Percentiles rank a stretch among this genome's conserved stretches.
Evolutionary conservation across 1,284 basidiomycete genomes (phyloP).

Genomic region (Flammula alnicola): DNA sequence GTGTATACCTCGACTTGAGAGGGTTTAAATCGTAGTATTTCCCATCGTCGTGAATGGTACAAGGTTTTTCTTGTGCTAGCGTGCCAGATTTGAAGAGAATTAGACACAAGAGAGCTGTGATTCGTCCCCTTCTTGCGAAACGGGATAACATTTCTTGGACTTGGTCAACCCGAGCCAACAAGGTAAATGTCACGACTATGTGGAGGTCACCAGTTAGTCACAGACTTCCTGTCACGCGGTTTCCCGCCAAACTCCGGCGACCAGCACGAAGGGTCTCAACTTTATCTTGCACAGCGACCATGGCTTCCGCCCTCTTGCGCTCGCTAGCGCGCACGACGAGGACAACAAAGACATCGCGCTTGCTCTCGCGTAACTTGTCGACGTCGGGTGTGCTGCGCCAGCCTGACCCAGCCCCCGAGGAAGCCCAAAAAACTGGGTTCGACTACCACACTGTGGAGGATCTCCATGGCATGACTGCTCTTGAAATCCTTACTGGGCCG

Average conservation of each 20-base stretch:
- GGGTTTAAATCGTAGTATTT: constrained; percentile 68
- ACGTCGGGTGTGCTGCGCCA: constrained; percentile 33
- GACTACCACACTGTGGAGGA: constrained; percentile 80
- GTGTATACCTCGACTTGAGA: constrained; percentile 53
- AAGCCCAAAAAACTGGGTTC: constrained; percentile 50
- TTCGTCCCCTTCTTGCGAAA: too few species aligned
- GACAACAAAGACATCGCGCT: constrained; percentile 26
- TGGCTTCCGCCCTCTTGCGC: constrained; percentile 58
- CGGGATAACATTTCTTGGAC: constrained; percentile 3
- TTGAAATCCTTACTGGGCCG: constrained; percentile 77
- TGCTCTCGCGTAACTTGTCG: constrained; percentile 36
- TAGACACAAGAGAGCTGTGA: constrained; percentile 17
- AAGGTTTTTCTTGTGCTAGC: constrained; percentile 43
- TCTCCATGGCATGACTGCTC: constrained; percentile 76
- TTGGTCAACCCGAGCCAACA: not conserved
- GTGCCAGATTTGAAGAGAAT: constrained; percentile 7
- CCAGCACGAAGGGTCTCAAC: constrained; percentile 23
- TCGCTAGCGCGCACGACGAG: constrained; percentile 42
- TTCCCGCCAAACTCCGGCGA: constrained; percentile 42
- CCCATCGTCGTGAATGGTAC: constrained; percentile 45
- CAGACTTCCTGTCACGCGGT: constrained; percentile 29
- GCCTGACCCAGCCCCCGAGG: constrained; percentile 28
- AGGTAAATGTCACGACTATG: constrained; percentile 10
- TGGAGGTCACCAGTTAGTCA: constrained; percentile 16
- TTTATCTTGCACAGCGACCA: constrained; percentile 37